Evolutionary conservation across 2,329 filamentous ascomycete genomes (phyloP).

Genomic region (Trichoderma aggressivum): DNA sequence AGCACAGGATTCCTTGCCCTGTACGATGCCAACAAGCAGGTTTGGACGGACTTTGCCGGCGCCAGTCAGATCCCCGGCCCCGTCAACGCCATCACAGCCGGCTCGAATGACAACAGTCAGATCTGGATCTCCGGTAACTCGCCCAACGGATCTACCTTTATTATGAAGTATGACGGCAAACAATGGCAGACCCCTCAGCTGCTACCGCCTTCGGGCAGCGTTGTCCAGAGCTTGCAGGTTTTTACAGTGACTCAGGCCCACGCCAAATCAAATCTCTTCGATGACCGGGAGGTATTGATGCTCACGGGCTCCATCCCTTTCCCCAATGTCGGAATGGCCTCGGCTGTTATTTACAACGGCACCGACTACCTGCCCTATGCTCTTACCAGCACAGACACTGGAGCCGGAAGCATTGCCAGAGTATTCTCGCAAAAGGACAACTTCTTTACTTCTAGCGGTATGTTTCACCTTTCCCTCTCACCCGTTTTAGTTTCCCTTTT

Average conservation of each 20-base stretch:
- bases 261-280: slow-evolving; percentile 59
- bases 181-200: slow-evolving; percentile 65
- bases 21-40: slow-evolving; percentile 65
- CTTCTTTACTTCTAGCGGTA: slow-evolving; percentile 66
- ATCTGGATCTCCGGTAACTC: slow-evolving; percentile 80
- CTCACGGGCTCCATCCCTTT: slow-evolving; percentile 80
- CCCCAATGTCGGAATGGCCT: slow-evolving; percentile 72
- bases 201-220: slow-evolving; percentile 61
- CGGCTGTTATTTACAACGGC: slow-evolving; percentile 85
- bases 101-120: slow-evolving; percentile 66
- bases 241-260: slow-evolving; percentile 70
- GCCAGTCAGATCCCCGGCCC: slow-evolving; percentile 72
- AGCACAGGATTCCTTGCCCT: slow-evolving; percentile 61
- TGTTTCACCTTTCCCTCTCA: slow-evolving; percentile 21
- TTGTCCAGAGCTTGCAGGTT: slow-evolving; percentile 77
- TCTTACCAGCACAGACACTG: slow-evolving; percentile 63
- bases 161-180: slow-evolving; percentile 77
- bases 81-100: slow-evolving; percentile 71
- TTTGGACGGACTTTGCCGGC: slow-evolving; percentile 63
- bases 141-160: slow-evolving; percentile 61
- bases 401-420: slow-evolving; percentile 69
- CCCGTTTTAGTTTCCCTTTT: not conserved
- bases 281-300: slow-evolving; percentile 68
- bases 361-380: slow-evolving; percentile 74
- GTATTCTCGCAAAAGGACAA: slow-evolving; percentile 81